phyloP scores from a whole-genome alignment of 805 yeast species.

The Wilhelminamyces savonicus region DNA sequence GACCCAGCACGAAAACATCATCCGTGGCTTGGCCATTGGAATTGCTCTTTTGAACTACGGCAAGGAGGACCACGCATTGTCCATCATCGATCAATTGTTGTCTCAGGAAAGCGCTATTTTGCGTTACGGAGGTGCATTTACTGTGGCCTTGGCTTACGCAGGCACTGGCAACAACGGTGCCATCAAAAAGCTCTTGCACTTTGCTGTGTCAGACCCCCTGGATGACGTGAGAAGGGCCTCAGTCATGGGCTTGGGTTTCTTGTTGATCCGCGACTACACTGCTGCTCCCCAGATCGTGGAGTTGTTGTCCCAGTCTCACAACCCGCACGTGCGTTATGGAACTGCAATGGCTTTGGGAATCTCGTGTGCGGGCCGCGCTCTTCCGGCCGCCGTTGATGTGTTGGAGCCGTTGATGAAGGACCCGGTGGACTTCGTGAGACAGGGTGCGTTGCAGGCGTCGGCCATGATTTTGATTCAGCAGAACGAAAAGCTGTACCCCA shows the following conservation, averaged over 20 bases:
- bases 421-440: conserved; percentile 95
- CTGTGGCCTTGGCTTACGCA: conserved; percentile 92
- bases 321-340: conserved; percentile 97
- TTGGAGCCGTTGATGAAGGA: conserved; percentile 90
- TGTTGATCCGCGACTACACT: conserved; percentile 81
- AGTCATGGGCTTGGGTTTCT: conserved; percentile 85
- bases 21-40: conserved; percentile 89
- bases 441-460: conserved; percentile 90
- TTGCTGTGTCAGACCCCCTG: conserved; percentile 93
- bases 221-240: conserved; percentile 97
- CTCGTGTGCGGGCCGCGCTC: conserved; percentile 92
- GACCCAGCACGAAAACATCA: conserved; percentile 92
- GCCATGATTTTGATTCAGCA: conserved; percentile 87
- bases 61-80: conserved; percentile 74
- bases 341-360: conserved; percentile 96
- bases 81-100: conserved; percentile 57
- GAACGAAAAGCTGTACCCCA: conserved; percentile 76
- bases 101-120: conserved; percentile 74
- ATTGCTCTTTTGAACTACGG: conserved; percentile 83
- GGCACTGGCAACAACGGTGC: conserved; percentile 93
- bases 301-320: conserved; percentile 86
- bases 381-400: conserved; percentile 83
- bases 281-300: conserved; percentile 95
- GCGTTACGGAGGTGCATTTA: conserved; percentile 93
- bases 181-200: conserved; percentile 76